Evolutionary conservation across 2,329 filamentous ascomycete genomes (phyloP).

Genomic region (Pseudogymnoascus sp.): DNA sequence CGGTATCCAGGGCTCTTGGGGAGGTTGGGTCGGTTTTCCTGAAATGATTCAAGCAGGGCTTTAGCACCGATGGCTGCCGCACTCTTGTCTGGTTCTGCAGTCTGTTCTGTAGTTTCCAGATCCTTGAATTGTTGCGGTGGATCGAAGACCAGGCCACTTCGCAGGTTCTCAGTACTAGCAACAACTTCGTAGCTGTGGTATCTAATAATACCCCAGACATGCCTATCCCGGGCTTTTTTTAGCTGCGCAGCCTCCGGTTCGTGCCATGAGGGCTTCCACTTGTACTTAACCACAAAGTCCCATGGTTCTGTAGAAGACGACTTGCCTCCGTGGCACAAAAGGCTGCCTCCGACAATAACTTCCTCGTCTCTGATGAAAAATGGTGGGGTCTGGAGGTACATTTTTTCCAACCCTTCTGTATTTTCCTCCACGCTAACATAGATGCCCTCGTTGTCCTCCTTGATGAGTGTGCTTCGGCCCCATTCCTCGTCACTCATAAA

Average conservation of each 20-base stretch:
- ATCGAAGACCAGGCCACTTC: constrained; percentile 22
- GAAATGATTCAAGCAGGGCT: not conserved
- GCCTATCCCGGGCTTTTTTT: constrained; percentile 24
- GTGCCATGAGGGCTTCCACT: constrained; percentile 28
- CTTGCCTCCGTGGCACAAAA: constrained; percentile 28
- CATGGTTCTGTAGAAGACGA: constrained; percentile 22
- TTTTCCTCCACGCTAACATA: constrained; percentile 27
- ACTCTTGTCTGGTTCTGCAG: not conserved
- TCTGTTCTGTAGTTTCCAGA: constrained; percentile 2
- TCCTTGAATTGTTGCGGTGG: constrained; percentile 19
- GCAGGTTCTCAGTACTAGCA: constrained; percentile 24
- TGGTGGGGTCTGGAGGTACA: constrained; percentile 19
- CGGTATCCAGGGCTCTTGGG: not conserved
- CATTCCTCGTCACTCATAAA: constrained; percentile 27
- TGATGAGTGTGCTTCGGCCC: constrained; percentile 22
- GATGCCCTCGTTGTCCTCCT: constrained; percentile 22
- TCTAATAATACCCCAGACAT: constrained; percentile 26
- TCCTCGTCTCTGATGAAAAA: constrained; percentile 11
- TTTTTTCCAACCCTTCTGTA: too few relatives aligned
- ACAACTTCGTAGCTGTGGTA: constrained; percentile 25
- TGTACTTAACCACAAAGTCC: constrained; percentile 28
- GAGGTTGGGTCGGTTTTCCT: not conserved
- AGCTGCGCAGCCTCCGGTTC: constrained; percentile 30
- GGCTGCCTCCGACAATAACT: constrained; percentile 26
- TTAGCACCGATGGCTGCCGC: constrained; percentile 11